Evolutionary conservation across 2,329 filamentous ascomycete genomes (phyloP).

Genomic region (Sarocladium kiliense): DNA sequence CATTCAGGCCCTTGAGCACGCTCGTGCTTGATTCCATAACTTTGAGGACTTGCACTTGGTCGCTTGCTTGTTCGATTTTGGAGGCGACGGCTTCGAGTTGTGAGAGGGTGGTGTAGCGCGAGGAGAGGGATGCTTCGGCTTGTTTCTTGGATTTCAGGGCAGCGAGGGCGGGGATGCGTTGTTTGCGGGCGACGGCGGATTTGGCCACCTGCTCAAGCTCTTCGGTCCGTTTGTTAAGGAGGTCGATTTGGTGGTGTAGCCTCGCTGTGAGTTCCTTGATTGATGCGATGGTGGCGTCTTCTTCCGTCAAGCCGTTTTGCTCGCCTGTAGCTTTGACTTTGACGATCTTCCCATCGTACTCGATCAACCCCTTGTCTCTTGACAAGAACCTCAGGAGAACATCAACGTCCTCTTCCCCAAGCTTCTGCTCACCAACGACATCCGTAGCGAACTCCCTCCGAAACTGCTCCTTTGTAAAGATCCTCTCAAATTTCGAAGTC

Average conservation of each 20-base stretch:
- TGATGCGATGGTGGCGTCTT: constrained; percentile 78
- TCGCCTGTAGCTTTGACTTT: constrained; percentile 61
- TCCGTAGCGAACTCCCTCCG: constrained; percentile 48
- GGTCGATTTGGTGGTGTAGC: constrained; percentile 65
- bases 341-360: constrained; percentile 63
- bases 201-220: constrained; percentile 61
- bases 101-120: constrained; percentile 65
- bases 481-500: constrained; percentile 55
- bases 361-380: constrained; percentile 57
- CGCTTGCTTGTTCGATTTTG: constrained; percentile 80
- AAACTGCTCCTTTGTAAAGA: constrained; percentile 65
- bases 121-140: constrained; percentile 66
- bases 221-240: constrained; percentile 62
- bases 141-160: constrained; percentile 79
- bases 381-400: constrained; percentile 66
- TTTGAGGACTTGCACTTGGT: constrained; percentile 76
- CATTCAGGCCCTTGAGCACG: constrained; percentile 69
- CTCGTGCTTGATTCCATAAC: constrained; percentile 75
- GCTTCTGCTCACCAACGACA: constrained; percentile 31
- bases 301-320: constrained; percentile 55
- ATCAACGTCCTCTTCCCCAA: constrained; percentile 62
- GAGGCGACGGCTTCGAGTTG: constrained; percentile 80
- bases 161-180: constrained; percentile 68
- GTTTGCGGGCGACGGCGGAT: constrained; percentile 65
- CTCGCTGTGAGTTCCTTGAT: constrained; percentile 74